Base-by-base conservation (phyloP, 2,329 filamentous ascomycete species). In the Alternaria atra region DNA sequence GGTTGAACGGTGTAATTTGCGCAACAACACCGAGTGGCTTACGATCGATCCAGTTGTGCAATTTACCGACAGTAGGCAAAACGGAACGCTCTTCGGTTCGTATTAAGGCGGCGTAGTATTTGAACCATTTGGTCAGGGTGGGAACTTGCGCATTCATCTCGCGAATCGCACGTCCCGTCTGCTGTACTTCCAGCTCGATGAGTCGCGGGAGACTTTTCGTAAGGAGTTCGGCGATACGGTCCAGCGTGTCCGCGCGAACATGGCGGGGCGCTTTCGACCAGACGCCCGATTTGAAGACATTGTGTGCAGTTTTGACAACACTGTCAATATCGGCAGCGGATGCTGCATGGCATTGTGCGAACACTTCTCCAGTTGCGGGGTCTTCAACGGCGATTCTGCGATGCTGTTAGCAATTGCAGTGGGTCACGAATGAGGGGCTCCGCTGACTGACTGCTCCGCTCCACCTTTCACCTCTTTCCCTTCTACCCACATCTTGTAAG, bases 91-190 rank as follows among this genome's bases (percentile, higher is more conserved):
- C 88, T 70, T 91, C 88, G 1, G 86, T 88, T n/a, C 90, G 85
- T 32, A 90, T 83, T 1, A 91, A 73, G 0, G 88, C 83, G 2
- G 89, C 89, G 70, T 90, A 92, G 79, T 92, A 92, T 61, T 86
- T 87, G 77, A 92, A 88, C 90, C 90, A 92, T 43, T 87, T 86
- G 1, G 88, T 84, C 0, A 92, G 81, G 0, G 86, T 87, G 0
- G 87, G 86, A 5, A 90, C 85, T 73, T 92, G 90, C 1, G 89
- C 89, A 50, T 84, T 83, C 88, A 92, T 91, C 74, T 92, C 90
- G 27, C 89, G 86, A 29, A 90, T 81, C 0, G 87, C 86, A 0
- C 90, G 86, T 3, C 90, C 90, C 0, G 90, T 92, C 75, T 92
- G 90, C 34, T 76, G 80, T 7, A 90, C 87, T 74, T 92, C 90